Base-by-base conservation (phyloP, 176 grass and related monocot species). In the Lolium perenne region DNA sequence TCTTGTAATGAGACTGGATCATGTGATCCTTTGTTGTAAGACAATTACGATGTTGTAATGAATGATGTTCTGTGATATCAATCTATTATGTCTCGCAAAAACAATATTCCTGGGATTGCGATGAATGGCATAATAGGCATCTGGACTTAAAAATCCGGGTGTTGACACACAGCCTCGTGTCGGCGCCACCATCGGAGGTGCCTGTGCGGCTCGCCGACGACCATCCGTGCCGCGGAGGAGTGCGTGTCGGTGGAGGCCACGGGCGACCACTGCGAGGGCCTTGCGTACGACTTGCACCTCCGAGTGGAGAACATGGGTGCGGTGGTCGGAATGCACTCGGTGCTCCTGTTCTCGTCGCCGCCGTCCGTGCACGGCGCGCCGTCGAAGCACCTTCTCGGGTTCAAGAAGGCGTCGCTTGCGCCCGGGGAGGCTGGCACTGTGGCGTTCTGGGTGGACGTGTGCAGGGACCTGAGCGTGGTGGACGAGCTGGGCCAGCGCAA, bases 401-500 rank as follows among this genome's bases (percentile, higher is more conserved):
- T 94, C 82, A 89, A 98, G 83, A 95, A 90, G 88, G 82, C 95
- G 80, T 25, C 61, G 47, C 81, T 98, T 61, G 91, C 66, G 73
- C 84, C 93, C 25, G 68, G 79, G 48, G 86, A 83, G 74, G 54
- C 58, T 7, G 80, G 83, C 58, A 56, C 83, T 40, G 93, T 95
- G 81, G 89, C 67, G 76, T 98, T 98, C 91, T 76, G 87, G 26
- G 87, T 98, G 77, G 91, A 98, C 56, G 93, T 94, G 43, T 98
- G 95, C 88, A 95, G 78, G 93, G 95, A 98, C 72, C 86, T 98
- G 78, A 94, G 91, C 77, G 88, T 98, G 53, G 95, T 82, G 72
- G 95, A 98, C 86, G 95, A 98, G 86, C 41, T 85, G 7, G 95
- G 95, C 50, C 92, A 61, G 41, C 65, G 95, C 80, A 95, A 90